Base-by-base conservation (phyloP, 2,329 filamentous ascomycete species). In the Clarireedia monteithiana region DNA sequence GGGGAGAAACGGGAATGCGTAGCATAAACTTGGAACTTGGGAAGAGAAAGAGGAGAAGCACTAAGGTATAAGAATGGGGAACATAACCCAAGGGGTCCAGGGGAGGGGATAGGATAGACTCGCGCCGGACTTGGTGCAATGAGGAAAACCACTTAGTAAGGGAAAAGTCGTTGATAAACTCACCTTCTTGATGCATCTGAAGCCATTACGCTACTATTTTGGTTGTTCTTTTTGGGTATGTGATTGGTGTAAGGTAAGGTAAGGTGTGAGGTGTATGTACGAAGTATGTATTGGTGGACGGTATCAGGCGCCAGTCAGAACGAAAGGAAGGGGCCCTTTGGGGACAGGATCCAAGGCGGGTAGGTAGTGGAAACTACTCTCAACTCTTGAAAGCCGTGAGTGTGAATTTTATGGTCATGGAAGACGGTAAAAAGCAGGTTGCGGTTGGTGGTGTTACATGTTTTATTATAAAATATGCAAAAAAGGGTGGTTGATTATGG, bases 161-260 rank as follows among this genome's bases (percentile, higher is more conserved):
- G 20, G 27, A 52, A 27, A 54, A 51, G 36, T 30, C 27, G 27
- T 30, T 30, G 27, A 30, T 30, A 47, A 52, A 58, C 60, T 59
- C 58, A 66, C 66, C 63, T 56, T 62, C 65, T 58, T 44, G 66
- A 65, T 53, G 65, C 66, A 56, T 67, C 62, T 1, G 61, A 58
- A 24, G 65, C 63, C 64, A 67, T 67, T 4, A 48, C 60, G 6
- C 14, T 26, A 40, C 17, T 26, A 10, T 26, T 46, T 46, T 15
- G 17, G 23, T 46, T 27, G 9, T 10, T 24, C 15, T 14, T 46
- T 46, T 46, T 23, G n/a, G 10, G 20, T 20, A n/a, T 17, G n/a
- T 44, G 40, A 17, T 20, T 20, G 40, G 40, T 44, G n/a, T 23
- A 7, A 44, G 20, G n/a, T 7, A 7, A 40, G 39, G 14, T n/a